Conservation (phyloP, 2,329 filamentous ascomycete species). For the Ophiocordyceps australis region DNA sequence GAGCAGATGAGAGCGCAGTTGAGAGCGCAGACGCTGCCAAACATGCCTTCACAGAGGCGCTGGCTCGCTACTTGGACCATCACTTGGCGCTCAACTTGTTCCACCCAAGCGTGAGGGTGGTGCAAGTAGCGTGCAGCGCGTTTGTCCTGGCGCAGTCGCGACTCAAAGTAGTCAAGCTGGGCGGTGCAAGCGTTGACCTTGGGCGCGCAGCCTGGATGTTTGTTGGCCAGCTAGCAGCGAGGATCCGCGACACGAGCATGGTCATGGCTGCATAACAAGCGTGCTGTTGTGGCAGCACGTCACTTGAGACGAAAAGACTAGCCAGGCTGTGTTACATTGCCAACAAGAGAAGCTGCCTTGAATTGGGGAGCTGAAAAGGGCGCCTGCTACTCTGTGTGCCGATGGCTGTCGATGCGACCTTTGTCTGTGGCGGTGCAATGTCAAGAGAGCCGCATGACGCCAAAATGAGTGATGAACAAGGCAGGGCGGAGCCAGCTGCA, state of each 20-base stretch:
- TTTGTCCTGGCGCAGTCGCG: slow-evolving; percentile 34
- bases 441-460: too few relatives aligned
- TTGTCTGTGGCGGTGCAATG: too few relatives aligned
- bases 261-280: too few relatives aligned
- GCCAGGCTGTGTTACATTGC: too few relatives aligned
- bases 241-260: slow-evolving; percentile 12
- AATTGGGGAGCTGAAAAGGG: too few relatives aligned
- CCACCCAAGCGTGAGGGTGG: slow-evolving; percentile 32
- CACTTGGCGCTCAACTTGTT: slow-evolving; percentile 36
- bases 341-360: too few relatives aligned
- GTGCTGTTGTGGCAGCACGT: too few relatives aligned
- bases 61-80: slow-evolving; percentile 28
- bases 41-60: slow-evolving; percentile 27
- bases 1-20: slow-evolving; percentile 8
- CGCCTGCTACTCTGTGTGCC: too few relatives aligned
- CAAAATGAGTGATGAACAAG: too few relatives aligned
- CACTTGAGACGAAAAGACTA: not conserved
- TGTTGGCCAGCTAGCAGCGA: slow-evolving; percentile 15
- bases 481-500: too few relatives aligned
- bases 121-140: slow-evolving; percentile 34
- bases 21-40: slow-evolving; percentile 4
- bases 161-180: slow-evolving; percentile 24
- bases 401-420: too few relatives aligned
- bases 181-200: slow-evolving; percentile 11
- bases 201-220: slow-evolving; percentile 18